Base-by-base conservation (phyloP, 2,329 filamentous ascomycete genomes). In the Scedosporium minutisporum region DNA sequence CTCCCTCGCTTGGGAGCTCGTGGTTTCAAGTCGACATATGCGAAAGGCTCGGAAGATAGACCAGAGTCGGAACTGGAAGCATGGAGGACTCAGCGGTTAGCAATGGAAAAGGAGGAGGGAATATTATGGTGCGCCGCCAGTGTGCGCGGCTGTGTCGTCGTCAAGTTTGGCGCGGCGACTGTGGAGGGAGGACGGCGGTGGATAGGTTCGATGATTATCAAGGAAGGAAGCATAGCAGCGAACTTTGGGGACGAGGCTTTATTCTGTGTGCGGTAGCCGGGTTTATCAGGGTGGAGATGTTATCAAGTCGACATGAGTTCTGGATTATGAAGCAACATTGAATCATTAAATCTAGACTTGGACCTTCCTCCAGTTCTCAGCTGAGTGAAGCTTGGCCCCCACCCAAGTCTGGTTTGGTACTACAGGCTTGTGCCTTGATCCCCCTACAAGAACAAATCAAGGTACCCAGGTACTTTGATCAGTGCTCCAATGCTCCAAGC, bases 131-230 rank as follows among this genome's bases (percentile, higher is more conserved):
- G 91, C 27, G 90, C 89, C 12, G 90, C 92, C 14, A 83, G 82
- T 27, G 86, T 96, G 41, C 82, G 92, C 61, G 88, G 91, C 3
- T 96, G 93, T 70, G 88, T 95, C 3, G 82, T 97, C 27, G 88
- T 97, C 67, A 97, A 97, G 73, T 96, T 97, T 72, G 91, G 90
- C 1, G 90, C 93, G 1, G 82, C 80, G 62, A 88, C 87, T 55
- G 88, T 96, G 25, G 92, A 97, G 72, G 88, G 87, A 27, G 92
- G 88, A 3, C 85, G 90, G 67, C 77, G 83, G 57, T 97, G 93
- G 91, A 80, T 97, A 63, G 85, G 86, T 9, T 80, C 80, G 6
- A 89, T 97, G 83, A 76, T 96, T 57, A 75, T 80, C 57, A 81
- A 85, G 65, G 91, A 96, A 72, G 90, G 89, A 1, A 93, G 84